A percentile compares a stretch with the other conserved stretches of the same genome.
Conservation (phyloP, 2,329 filamentous ascomycete species). For the Fusarium albosuccineum region DNA sequence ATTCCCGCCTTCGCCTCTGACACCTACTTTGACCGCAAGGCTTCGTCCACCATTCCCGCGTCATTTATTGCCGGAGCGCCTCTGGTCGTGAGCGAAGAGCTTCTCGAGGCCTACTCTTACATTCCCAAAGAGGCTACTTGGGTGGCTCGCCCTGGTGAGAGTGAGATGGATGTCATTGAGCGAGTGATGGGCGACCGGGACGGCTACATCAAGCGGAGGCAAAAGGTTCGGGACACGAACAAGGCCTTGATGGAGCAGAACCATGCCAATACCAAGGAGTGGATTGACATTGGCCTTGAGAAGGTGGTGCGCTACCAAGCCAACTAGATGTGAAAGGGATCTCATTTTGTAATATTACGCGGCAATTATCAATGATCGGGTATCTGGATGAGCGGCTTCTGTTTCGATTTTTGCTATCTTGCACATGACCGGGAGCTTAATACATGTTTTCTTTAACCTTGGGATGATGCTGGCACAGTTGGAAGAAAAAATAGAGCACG, state of each 20-base stretch:
- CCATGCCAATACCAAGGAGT: slow-evolving; percentile 36
- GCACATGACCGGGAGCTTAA: slow-evolving; percentile 37
- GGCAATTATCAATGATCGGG: slow-evolving; percentile 39
- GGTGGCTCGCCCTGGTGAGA: slow-evolving; percentile 41
- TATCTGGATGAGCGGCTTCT: slow-evolving; percentile 41
- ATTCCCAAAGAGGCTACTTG: slow-evolving; percentile 43
- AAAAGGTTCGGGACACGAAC: slow-evolving; percentile 32
- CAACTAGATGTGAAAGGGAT: slow-evolving; percentile 19
- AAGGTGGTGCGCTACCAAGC: slow-evolving; percentile 17
- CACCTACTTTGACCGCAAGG: slow-evolving; percentile 47
- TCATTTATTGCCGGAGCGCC: slow-evolving; percentile 46
- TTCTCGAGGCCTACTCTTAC: slow-evolving; percentile 45
- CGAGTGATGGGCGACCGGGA: slow-evolving; percentile 41
- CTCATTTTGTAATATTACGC: slow-evolving; percentile 23
- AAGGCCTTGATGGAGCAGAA: slow-evolving; percentile 35
- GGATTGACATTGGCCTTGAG: slow-evolving; percentile 35
- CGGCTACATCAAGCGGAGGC: slow-evolving; percentile 38
- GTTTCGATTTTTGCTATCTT: slow-evolving; percentile 26
- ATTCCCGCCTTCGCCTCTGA: slow-evolving; percentile 46
- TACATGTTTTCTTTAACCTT: slow-evolving; percentile 26
- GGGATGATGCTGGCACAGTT: not conserved
- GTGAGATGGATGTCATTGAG: slow-evolving; percentile 46
- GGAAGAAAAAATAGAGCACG: not conserved
- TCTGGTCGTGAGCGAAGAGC: slow-evolving; percentile 42
- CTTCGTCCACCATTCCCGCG: slow-evolving; percentile 47